Evolutionary conservation across 768 basidiomycete species (phyloP).

Genomic region (Strobilomyces echinocephalus): DNA sequence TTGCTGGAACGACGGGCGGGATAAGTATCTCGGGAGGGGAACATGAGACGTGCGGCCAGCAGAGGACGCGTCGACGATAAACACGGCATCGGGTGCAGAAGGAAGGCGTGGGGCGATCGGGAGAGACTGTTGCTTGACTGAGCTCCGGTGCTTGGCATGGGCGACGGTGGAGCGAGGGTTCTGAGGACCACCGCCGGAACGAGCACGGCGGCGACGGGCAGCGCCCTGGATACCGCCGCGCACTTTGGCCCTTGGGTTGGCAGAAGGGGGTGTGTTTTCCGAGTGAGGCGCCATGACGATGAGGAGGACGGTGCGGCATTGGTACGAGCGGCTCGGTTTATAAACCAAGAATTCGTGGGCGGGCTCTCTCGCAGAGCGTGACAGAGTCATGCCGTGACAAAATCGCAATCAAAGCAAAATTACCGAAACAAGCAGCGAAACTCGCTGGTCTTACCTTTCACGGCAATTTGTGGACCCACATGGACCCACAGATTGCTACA

Average conservation of each 20-base stretch:
- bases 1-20: slow-evolving; percentile 16
- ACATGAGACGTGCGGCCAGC: slow-evolving; percentile 8
- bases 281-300: slow-evolving; percentile 26
- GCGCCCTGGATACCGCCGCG: slow-evolving; percentile 31
- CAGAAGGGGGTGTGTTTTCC: slow-evolving; percentile 34
- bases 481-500: slow-evolving; percentile 12
- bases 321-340: slow-evolving; percentile 13
- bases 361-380: slow-evolving; percentile 14
- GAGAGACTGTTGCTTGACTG: slow-evolving; percentile 10
- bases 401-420: slow-evolving; percentile 30
- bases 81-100: slow-evolving; percentile 3
- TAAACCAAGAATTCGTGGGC: slow-evolving; percentile 17
- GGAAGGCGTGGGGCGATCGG: slow-evolving; percentile 25
- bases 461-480: slow-evolving; percentile 32
- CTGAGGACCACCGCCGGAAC: slow-evolving; percentile 25
- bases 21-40: slow-evolving; percentile 22
- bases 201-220: slow-evolving; percentile 39
- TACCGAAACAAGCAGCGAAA: slow-evolving; percentile 14
- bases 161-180: slow-evolving; percentile 33
- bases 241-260: slow-evolving; percentile 13
- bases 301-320: neutral
- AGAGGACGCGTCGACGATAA: slow-evolving; percentile 1
- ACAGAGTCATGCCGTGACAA: slow-evolving; percentile 27
- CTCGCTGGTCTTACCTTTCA: slow-evolving; percentile 11
- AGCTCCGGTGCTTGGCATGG: slow-evolving; percentile 36